Conservation (phyloP, 371 early-diverging fungal species). For the Apophysomyces variabilis region DNA sequence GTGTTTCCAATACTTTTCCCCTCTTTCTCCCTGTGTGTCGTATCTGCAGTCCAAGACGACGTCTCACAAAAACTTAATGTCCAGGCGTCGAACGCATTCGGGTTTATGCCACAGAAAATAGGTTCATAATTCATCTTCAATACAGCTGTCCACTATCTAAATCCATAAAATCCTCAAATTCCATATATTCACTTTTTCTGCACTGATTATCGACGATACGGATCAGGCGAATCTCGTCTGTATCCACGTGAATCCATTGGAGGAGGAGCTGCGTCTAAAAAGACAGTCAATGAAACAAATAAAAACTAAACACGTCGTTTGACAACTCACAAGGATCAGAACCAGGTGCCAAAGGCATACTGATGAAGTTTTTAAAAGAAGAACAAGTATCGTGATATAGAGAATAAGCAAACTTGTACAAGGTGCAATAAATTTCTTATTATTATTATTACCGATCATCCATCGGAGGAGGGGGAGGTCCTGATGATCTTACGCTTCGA, state of each 20-base stretch:
- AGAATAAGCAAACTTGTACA: not conserved
- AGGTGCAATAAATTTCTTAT: not conserved
- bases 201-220: slow-evolving; percentile 42
- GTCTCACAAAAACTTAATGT: slow-evolving; percentile 7
- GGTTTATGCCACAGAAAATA: slow-evolving; percentile 13
- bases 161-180: slow-evolving; percentile 11
- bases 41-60: slow-evolving; percentile 2
- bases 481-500: slow-evolving; percentile 25
- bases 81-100: slow-evolving; percentile 12
- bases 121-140: slow-evolving; percentile 22
- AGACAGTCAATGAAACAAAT: not conserved
- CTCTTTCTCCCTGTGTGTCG: slow-evolving; percentile 13
- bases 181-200: slow-evolving; percentile 13
- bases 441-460: slow-evolving; percentile 4
- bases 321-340: slow-evolving; percentile 16
- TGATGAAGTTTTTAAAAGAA: not conserved
- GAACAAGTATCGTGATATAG: not conserved
- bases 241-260: slow-evolving; percentile 44
- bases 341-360: not conserved
- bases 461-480: slow-evolving; percentile 22
- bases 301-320: not conserved
- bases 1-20: slow-evolving; percentile 2
- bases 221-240: slow-evolving; percentile 44
- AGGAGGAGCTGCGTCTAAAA: slow-evolving; percentile 34
- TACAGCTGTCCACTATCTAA: slow-evolving; percentile 15